phyloP scores from a whole-genome alignment of 257 asterid species.

The Solanum virginianum region DNA sequence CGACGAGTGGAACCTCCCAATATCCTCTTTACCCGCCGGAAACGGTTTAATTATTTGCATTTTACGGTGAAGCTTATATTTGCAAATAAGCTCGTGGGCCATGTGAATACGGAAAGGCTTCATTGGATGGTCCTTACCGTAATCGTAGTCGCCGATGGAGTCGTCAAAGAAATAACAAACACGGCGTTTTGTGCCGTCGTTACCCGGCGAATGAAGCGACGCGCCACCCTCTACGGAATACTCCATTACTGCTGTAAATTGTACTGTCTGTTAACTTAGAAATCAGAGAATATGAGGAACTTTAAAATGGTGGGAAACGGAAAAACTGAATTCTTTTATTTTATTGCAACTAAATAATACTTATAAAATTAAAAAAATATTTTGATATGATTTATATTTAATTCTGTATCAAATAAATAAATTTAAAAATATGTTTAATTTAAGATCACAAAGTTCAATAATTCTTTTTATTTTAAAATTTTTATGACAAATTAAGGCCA shows the following conservation, averaged over 20 bases:
- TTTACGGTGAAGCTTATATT: conserved; percentile 50
- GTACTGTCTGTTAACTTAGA: not conserved
- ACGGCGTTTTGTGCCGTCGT: conserved; percentile 66
- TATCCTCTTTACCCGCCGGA: conserved; percentile 41
- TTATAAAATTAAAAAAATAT: too few relatives aligned
- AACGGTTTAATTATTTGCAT: conserved; percentile 62
- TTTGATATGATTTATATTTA: too few relatives aligned
- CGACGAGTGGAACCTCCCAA: conserved; percentile 49
- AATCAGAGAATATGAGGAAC: not conserved
- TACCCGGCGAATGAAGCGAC: conserved; percentile 53
- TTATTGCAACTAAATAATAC: too few relatives aligned
- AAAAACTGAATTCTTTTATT: too few relatives aligned
- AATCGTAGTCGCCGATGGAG: conserved; percentile 54
- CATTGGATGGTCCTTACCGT: conserved; percentile 80
- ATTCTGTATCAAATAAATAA: too few relatives aligned
- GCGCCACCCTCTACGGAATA: conserved; percentile 20
- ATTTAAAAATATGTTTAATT: too few relatives aligned
- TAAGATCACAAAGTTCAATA: too few relatives aligned
- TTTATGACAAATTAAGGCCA: too few relatives aligned
- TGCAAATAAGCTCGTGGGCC: conserved; percentile 65
- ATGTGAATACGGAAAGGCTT: conserved; percentile 75
- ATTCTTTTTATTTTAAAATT: too few relatives aligned
- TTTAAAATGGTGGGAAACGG: too few relatives aligned
- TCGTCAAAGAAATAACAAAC: conserved; percentile 78
- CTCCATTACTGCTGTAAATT: conserved; percentile 18